A percentile compares a stretch with the other conserved stretches of the same genome.
Conservation (phyloP, 805 yeast genomes). For the Starmera amethionina region DNA sequence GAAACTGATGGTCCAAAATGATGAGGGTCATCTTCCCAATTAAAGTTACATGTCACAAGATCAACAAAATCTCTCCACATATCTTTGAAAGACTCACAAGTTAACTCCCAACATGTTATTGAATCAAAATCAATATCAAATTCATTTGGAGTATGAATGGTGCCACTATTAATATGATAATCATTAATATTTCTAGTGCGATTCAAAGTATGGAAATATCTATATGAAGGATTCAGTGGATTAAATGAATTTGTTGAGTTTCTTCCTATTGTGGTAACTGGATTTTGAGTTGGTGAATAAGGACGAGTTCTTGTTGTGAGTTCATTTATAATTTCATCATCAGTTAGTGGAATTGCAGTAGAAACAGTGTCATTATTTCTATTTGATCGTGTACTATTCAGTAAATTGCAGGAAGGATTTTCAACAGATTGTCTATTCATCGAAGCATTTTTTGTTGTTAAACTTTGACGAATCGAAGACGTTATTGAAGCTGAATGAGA, state of each 20-base stretch:
- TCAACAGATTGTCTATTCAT: background rate
- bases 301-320: slow-evolving; percentile 4
- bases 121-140: background rate
- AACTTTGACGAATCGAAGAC: background rate
- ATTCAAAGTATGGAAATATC: too few species aligned
- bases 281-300: background rate
- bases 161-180: slow-evolving; percentile 1
- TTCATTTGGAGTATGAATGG: background rate
- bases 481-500: background rate
- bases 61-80: slow-evolving; percentile 5
- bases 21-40: background rate
- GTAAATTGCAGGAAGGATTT: background rate
- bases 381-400: background rate
- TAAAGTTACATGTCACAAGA: slow-evolving; percentile 1
- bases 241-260: background rate
- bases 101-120: background rate
- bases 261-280: background rate
- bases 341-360: slow-evolving; percentile 5
- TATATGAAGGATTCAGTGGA: too few species aligned
- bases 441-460: background rate
- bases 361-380: background rate
- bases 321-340: slow-evolving; percentile 3
- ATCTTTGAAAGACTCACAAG: background rate
- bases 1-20: background rate
- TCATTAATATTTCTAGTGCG: too few species aligned